A percentile compares a stretch with the other conserved stretches of the same genome.
phyloP scores from a whole-genome alignment of 2,329 filamentous ascomycete genomes.

The Aspergillus pseudotamarii region DNA sequence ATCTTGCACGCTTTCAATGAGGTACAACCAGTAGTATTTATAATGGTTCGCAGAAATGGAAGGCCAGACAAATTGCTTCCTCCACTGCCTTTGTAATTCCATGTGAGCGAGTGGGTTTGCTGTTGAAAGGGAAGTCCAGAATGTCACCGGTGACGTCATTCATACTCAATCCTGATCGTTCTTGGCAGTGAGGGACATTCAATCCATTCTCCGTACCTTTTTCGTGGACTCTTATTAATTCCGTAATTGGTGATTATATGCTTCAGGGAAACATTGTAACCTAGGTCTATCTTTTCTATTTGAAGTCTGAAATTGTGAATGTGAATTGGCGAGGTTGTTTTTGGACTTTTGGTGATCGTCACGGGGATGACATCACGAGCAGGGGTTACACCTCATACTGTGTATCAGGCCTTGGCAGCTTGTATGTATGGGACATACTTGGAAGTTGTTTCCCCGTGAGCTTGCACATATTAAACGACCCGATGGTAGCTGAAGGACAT shows the following conservation, averaged over 20 bases:
- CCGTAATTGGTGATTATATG: neutral
- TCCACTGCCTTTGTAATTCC: neutral
- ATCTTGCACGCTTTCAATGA: neutral
- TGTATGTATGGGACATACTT: neutral
- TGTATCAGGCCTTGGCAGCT: neutral
- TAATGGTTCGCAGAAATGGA: neutral
- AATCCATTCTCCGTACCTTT: neutral
- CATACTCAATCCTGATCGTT: conserved; percentile 4
- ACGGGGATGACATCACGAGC: neutral
- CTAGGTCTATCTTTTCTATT: neutral
- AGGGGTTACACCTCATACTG: neutral
- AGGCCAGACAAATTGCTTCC: neutral
- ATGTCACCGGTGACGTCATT: conserved; percentile 17
- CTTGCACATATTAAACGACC: neutral
- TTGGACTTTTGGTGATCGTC: neutral
- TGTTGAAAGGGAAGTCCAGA: neutral
- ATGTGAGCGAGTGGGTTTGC: neutral
- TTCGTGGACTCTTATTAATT: neutral
- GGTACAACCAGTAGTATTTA: neutral
- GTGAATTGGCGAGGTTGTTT: neutral
- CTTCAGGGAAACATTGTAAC: neutral
- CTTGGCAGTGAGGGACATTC: neutral
- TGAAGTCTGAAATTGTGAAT: neutral
- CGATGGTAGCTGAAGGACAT: neutral
- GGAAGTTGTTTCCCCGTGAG: neutral